phyloP scores from a whole-genome alignment of 306 rosid genomes.

The Casuarina glauca region DNA sequence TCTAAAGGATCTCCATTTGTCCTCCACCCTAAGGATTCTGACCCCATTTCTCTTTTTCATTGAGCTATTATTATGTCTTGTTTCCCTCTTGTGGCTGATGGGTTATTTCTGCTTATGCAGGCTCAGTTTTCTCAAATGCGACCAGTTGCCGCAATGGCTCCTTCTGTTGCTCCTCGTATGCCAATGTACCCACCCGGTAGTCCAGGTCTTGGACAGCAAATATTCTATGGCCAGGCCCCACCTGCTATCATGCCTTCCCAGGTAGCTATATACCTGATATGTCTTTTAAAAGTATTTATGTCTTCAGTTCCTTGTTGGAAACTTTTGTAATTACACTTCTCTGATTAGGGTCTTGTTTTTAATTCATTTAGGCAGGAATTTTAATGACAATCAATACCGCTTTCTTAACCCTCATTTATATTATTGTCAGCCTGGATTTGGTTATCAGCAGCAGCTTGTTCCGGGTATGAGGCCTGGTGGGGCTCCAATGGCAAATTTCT shows the following conservation, averaged over 20 bases:
- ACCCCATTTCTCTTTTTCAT: background rate
- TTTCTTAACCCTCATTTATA: constrained; percentile 13
- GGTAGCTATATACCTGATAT: constrained; percentile 44
- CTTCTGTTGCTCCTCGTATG: constrained; percentile 91
- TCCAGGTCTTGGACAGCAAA: constrained; percentile 95
- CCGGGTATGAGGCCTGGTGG: constrained; percentile 99
- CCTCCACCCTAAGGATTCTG: background rate
- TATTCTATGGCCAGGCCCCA: constrained; percentile 96
- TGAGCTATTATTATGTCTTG: background rate
- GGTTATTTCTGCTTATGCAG: constrained; percentile 36
- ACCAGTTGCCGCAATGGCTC: constrained; percentile 72
- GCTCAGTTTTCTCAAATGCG: constrained; percentile 98
- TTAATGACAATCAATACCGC: background rate
- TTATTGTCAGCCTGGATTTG: constrained; percentile 81
- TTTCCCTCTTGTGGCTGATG: constrained; percentile 16
- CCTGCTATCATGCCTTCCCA: constrained; percentile 97
- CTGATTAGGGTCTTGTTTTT: background rate
- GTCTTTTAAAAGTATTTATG: background rate
- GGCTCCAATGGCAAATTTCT: constrained; percentile 92
- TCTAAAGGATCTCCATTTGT: constrained; percentile 2
- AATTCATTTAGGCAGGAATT: background rate
- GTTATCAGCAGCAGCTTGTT: constrained; percentile 96
- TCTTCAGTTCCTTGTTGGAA: background rate
- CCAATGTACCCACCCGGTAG: constrained; percentile 97
- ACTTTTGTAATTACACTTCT: background rate